These are phyloP conservation scores for Psilocybe sp. DNA, from an alignment of 768 basidiomycete genomes.

Conservation along the genomic window DNA sequence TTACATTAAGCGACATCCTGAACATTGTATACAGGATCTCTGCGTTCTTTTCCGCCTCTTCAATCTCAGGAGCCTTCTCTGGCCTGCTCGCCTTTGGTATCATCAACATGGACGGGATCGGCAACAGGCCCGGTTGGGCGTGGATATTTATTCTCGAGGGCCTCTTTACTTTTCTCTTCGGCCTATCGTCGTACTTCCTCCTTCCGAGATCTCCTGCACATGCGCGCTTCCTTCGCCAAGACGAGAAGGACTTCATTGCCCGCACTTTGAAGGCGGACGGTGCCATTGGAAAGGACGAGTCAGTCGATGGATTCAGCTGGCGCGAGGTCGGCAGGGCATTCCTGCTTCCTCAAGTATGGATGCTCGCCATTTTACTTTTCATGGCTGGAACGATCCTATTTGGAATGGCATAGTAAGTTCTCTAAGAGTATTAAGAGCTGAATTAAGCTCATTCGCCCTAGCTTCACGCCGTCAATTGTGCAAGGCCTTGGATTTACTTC, in stretches of 20 bases:
- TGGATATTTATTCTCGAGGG: constrained; percentile 74
- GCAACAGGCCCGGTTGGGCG: constrained; percentile 56
- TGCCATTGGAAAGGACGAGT: constrained; percentile 30
- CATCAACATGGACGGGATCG: constrained; percentile 57
- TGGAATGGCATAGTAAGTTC: constrained; percentile 45
- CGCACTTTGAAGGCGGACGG: constrained; percentile 39
- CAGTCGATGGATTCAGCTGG: constrained; percentile 52
- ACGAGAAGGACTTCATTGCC: constrained; percentile 48
- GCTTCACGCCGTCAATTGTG: constrained; percentile 76
- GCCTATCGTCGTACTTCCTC: constrained; percentile 45
- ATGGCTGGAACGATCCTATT: constrained; percentile 48
- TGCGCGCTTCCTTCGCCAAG: constrained; percentile 46
- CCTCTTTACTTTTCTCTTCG: constrained; percentile 59
- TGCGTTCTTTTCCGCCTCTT: constrained; percentile 49
- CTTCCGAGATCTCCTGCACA: constrained; percentile 32
- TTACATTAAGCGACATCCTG: constrained; percentile 12
- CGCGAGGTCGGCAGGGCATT: constrained; percentile 47
- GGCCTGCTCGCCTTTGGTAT: constrained; percentile 69
- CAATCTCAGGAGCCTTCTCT: constrained; percentile 64
- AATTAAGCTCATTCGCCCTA: constrained; percentile 15
- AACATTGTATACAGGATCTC: constrained; percentile 32
- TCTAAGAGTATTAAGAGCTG: not conserved
- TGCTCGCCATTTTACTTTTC: constrained; percentile 51
- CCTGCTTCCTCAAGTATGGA: constrained; percentile 51
- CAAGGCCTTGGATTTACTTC: constrained; percentile 55